Conservation (phyloP, 2,329 filamentous ascomycete genomes). For the Claviceps fusiformis region DNA sequence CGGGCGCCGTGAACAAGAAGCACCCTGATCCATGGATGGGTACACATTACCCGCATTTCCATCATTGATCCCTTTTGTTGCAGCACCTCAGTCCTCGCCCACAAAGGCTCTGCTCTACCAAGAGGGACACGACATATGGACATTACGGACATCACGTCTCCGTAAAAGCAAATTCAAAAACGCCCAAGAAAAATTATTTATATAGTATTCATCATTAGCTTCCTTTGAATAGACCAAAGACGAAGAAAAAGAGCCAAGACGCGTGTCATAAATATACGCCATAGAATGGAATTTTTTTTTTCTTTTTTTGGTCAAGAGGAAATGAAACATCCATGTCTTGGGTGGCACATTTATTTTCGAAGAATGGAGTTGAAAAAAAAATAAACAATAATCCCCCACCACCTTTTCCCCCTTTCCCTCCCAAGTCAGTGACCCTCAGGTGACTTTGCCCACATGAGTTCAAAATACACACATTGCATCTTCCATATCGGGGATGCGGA, state of each 20-base stretch:
- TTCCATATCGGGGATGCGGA: not conserved
- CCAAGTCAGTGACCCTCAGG: no score
- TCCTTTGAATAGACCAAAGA: not conserved
- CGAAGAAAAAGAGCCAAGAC: not conserved
- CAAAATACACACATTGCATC: constrained; percentile 2
- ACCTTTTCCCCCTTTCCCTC: no score
- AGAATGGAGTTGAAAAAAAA: not conserved
- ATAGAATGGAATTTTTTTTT: not conserved
- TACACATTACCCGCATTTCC: no score
- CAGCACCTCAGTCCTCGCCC: no score
- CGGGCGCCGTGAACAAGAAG: no score
- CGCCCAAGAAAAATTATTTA: no score
- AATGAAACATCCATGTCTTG: not conserved
- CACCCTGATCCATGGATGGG: no score
- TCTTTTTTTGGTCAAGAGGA: not conserved
- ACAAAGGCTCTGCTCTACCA: no score
- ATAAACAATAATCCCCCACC: not conserved
- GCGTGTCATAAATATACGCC: not conserved
- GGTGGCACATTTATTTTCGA: not conserved
- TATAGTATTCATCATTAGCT: constrained; percentile 1
- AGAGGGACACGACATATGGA: no score
- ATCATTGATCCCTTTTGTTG: no score
- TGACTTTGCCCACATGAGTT: not conserved
- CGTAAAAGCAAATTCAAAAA: no score
- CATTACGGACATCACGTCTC: not conserved